Percentiles rank a stretch among this genome's conserved stretches.
phyloP scores from a whole-genome alignment of 1,139 yeast genomes.

The Nadsonia starkeyi-henricii region DNA sequence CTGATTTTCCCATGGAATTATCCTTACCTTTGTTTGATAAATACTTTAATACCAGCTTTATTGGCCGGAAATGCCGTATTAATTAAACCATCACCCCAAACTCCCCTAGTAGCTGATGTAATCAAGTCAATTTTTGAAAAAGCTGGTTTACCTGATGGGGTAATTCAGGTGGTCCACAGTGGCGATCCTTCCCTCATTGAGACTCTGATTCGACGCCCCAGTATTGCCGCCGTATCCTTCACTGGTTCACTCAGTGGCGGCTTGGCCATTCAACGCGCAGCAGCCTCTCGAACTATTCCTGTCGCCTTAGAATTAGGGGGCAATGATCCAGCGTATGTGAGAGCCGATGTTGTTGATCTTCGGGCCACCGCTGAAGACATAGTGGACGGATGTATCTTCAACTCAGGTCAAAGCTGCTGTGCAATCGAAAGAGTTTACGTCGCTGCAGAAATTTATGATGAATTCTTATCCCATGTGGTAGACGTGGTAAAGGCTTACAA shows the following conservation, averaged over 20 bases:
- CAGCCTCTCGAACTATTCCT: slow-evolving; percentile 56
- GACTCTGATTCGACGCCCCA: slow-evolving; percentile 44
- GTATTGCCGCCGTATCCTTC: slow-evolving; percentile 65
- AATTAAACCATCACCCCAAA: slow-evolving; percentile 68
- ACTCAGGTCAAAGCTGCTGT: slow-evolving; percentile 85
- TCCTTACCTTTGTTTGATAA: slow-evolving; percentile 65
- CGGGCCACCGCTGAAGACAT: slow-evolving; percentile 64
- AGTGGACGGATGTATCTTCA: slow-evolving; percentile 68
- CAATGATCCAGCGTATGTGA: slow-evolving; percentile 55
- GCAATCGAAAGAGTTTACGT: slow-evolving; percentile 77
- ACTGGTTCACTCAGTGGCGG: slow-evolving; percentile 85
- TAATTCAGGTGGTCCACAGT: slow-evolving; percentile 45
- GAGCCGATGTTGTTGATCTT: slow-evolving; percentile 54
- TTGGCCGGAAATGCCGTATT: slow-evolving; percentile 75
- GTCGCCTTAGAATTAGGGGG: slow-evolving; percentile 90
- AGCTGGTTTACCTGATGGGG: slow-evolving; percentile 76
- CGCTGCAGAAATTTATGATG: slow-evolving; percentile 54
- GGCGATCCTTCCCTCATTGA: slow-evolving; percentile 51
- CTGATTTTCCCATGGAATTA: slow-evolving; percentile 85
- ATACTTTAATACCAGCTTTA: slow-evolving; percentile 75
- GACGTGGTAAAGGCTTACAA: slow-evolving; percentile 35
- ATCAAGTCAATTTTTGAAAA: slow-evolving; percentile 46
- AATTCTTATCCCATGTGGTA: slow-evolving; percentile 52
- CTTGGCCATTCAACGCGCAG: slow-evolving; percentile 57
- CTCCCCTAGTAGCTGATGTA: slow-evolving; percentile 65